phyloP scores from a whole-genome alignment of 345 rosid species.

The Tarenaya hassleriana region DNA sequence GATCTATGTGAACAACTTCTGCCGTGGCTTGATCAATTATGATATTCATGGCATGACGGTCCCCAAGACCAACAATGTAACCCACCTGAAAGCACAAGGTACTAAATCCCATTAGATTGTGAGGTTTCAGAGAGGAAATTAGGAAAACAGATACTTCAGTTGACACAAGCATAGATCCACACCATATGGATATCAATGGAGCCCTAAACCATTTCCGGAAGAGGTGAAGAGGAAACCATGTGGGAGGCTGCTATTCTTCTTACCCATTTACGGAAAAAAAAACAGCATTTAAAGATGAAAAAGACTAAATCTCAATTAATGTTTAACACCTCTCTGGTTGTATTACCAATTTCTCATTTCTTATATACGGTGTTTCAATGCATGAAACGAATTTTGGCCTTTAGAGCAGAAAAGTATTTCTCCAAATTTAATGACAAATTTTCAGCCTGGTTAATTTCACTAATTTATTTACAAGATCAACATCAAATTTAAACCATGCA shows the following conservation, averaged over 20 bases:
- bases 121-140: background rate
- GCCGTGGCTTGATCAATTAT: slow-evolving; percentile 95
- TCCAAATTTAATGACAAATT: too few relatives aligned
- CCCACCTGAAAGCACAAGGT: slow-evolving; percentile 60
- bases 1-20: slow-evolving; percentile 98
- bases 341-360: slow-evolving; percentile 10
- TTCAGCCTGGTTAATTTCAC: too few relatives aligned
- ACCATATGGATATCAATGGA: slow-evolving; percentile 3
- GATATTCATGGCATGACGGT: slow-evolving; percentile 90
- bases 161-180: slow-evolving; percentile 3
- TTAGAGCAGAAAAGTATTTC: too few relatives aligned
- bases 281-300: too few relatives aligned
- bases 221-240: slow-evolving; percentile 1
- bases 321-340: background rate
- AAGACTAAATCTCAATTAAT: background rate
- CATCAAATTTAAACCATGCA: slow-evolving; percentile 6
- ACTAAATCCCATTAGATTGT: slow-evolving; percentile 1
- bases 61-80: slow-evolving; percentile 97
- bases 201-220: slow-evolving; percentile 3
- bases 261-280: background rate
- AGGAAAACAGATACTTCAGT: background rate
- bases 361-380: slow-evolving; percentile 3
- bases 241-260: slow-evolving; percentile 6
- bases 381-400: background rate
- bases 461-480: too few relatives aligned